Conservation (phyloP, 2,329 filamentous ascomycete species). For the Colletotrichum agaves region DNA sequence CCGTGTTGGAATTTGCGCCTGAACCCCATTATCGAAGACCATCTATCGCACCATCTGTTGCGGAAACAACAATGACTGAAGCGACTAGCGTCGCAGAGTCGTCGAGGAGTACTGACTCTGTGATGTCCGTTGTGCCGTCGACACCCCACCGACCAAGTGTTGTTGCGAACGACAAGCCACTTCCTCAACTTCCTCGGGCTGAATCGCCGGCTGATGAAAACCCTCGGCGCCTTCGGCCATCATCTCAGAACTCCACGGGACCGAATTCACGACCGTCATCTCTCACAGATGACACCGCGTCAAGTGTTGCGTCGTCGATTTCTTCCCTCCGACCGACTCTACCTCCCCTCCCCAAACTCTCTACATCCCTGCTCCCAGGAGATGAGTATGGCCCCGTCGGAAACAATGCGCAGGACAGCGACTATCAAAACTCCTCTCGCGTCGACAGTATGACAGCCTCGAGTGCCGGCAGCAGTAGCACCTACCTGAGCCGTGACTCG, state of each 20-base stretch:
- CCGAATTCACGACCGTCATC: constrained; percentile 57
- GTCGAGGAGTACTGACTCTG: constrained; percentile 47
- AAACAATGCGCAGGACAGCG: constrained; percentile 59
- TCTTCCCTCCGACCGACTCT: constrained; percentile 60
- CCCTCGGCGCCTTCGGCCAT: constrained; percentile 36
- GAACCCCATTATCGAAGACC: constrained; percentile 46
- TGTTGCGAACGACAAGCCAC: constrained; percentile 69
- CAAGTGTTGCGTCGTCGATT: constrained; percentile 57
- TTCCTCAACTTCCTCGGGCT: constrained; percentile 72
- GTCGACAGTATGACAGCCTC: constrained; percentile 79
- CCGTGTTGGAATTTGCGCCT: constrained; percentile 57
- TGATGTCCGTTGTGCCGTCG: constrained; percentile 34
- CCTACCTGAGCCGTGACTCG: constrained; percentile 83
- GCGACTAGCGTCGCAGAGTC: constrained; percentile 53
- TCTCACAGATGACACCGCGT: constrained; percentile 52
- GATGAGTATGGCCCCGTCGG: constrained; percentile 62
- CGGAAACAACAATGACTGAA: constrained; percentile 49
- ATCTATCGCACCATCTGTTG: constrained; percentile 45
- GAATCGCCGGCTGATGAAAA: constrained; percentile 52
- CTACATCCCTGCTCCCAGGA: constrained; percentile 59
- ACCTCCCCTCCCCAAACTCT: constrained; percentile 67
- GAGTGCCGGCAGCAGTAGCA: constrained; percentile 81
- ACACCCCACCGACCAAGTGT: constrained; percentile 51
- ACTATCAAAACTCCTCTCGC: constrained; percentile 63
- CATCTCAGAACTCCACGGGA: constrained; percentile 44